Percentiles rank a stretch among this genome's conserved stretches.
phyloP scores from a whole-genome alignment of 768 basidiomycete genomes.

The Pisolithus albus region DNA sequence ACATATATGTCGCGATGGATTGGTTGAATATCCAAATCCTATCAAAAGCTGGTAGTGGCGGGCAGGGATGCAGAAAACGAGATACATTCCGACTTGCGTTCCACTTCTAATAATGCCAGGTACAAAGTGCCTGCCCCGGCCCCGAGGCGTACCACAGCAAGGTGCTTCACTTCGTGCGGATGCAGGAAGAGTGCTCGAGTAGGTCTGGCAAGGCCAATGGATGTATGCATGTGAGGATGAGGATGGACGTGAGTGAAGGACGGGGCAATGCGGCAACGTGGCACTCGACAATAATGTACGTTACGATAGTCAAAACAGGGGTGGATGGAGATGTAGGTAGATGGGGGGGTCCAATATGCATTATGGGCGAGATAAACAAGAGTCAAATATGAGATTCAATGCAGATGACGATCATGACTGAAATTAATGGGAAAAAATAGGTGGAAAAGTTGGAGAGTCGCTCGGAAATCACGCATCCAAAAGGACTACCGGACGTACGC shows the following conservation, averaged over 20 bases:
- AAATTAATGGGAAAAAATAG: neutral
- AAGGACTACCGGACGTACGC: conserved; percentile 1
- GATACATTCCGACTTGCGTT: no score
- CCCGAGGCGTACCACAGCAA: no score
- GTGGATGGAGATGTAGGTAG: neutral
- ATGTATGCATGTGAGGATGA: neutral
- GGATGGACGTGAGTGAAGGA: neutral
- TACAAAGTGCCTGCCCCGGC: no score
- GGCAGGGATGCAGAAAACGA: no score
- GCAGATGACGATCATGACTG: neutral
- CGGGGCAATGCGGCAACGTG: neutral
- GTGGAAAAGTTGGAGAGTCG: neutral
- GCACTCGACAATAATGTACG: neutral
- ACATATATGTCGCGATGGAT: no score
- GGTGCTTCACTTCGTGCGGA: no score
- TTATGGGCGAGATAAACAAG: neutral
- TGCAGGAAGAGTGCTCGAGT: no score
- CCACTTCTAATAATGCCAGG: no score
- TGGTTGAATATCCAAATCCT: no score
- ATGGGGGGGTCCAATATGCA: neutral
- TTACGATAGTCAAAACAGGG: neutral
- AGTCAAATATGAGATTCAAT: neutral
- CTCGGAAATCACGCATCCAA: neutral
- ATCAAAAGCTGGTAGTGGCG: no score
- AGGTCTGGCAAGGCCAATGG: no score